A percentile compares a stretch with the other conserved stretches of the same genome.
Conservation (phyloP, 2,329 filamentous ascomycete genomes). For the Penicillium sp. region DNA sequence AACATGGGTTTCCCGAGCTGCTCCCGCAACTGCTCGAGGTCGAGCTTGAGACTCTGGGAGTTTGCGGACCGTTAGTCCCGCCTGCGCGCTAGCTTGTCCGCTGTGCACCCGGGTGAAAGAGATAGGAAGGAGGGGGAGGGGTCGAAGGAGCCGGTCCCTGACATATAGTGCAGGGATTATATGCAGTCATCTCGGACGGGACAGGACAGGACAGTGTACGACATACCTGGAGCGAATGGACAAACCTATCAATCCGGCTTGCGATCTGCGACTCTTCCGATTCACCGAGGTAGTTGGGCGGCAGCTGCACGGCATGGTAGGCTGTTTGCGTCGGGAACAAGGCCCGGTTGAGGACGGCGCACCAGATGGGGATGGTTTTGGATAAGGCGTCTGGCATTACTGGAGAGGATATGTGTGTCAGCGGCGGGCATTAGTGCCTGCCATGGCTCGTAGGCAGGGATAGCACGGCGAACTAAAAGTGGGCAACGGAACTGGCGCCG, state of each 20-base stretch:
- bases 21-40: constrained; percentile 56
- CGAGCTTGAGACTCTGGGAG: constrained; percentile 59
- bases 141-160: not conserved
- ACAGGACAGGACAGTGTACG: not conserved
- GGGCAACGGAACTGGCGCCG: not conserved
- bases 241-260: constrained; percentile 58
- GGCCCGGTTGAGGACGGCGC: constrained; percentile 76
- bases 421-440: constrained; percentile 17
- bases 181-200: not conserved
- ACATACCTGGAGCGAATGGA: constrained; percentile 50
- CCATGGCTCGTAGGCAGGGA: constrained; percentile 2
- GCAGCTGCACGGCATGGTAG: constrained; percentile 64
- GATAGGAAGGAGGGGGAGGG: not conserved
- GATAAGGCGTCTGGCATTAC: constrained; percentile 92
- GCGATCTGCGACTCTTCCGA: constrained; percentile 82
- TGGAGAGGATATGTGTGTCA: constrained; percentile 30
- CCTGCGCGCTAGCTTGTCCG: not conserved
- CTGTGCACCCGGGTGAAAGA: constrained; percentile 6
- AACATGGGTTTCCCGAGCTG: constrained; percentile 71
- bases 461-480: constrained; percentile 3
- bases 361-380: constrained; percentile 95
- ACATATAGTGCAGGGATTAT: not conserved
- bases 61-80: not conserved
- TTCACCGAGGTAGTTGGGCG: constrained; percentile 68
- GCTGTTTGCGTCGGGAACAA: constrained; percentile 65